Percentiles rank a stretch among this genome's conserved stretches.
Conservation (phyloP, 352 stramenopile species). For the Phytophthora tentaculata region DNA sequence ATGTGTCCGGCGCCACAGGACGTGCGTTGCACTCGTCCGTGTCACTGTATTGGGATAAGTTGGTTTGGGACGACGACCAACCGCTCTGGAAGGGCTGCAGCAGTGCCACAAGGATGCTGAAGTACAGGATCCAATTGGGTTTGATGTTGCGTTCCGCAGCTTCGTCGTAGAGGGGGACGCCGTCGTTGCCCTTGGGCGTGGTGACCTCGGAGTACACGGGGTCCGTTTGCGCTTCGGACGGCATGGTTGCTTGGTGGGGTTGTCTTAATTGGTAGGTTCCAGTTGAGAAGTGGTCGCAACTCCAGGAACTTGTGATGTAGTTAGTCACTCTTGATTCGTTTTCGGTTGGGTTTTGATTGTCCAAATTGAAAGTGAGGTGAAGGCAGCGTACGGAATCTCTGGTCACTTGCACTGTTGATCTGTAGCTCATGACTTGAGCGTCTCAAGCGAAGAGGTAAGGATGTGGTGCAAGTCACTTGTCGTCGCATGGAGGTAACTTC, state of each 20-base stretch:
- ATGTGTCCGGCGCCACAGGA: conserved; percentile 47
- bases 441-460: not conserved
- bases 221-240: not conserved
- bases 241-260: not conserved
- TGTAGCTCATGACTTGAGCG: no score
- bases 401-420: not conserved
- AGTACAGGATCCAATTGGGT: conserved; percentile 53
- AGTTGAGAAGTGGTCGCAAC: not conserved
- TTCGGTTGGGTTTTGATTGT: not conserved
- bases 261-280: not conserved
- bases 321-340: not conserved
- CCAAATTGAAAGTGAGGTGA: not conserved
- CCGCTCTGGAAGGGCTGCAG: conserved; percentile 60
- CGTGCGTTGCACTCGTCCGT: conserved; percentile 50
- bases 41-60: conserved; percentile 66
- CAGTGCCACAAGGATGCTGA: conserved; percentile 42
- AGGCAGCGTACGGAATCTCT: not conserved
- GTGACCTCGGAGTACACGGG: not conserved
- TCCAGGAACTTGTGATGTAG: not conserved
- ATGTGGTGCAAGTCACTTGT: not conserved
- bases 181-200: conserved; percentile 15
- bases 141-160: conserved; percentile 27
- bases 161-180: conserved; percentile 20
- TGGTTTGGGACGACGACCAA: conserved; percentile 67
- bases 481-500: not conserved